phyloP scores from a whole-genome alignment of 2,329 filamentous ascomycete genomes.

The Ascochyta pisi region DNA sequence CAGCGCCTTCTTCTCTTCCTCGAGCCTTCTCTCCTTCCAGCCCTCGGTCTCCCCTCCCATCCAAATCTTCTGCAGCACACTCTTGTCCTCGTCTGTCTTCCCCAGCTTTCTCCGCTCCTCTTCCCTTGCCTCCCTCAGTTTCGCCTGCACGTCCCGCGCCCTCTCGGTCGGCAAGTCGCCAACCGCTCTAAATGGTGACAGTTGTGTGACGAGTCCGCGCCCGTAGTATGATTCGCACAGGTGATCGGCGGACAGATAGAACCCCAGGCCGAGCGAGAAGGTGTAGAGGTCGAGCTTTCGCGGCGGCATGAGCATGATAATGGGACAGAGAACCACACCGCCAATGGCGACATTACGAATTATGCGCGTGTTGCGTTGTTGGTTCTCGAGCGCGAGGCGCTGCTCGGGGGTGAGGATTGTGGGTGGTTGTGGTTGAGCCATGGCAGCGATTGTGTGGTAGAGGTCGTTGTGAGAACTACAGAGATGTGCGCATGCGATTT shows the following conservation, averaged over 20 bases:
- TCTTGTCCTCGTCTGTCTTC: slow-evolving; percentile 37
- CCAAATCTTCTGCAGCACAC: slow-evolving; percentile 45
- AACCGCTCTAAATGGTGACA: slow-evolving; percentile 24
- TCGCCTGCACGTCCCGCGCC: slow-evolving; percentile 41
- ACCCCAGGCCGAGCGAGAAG: slow-evolving; percentile 58
- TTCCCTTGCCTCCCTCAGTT: slow-evolving; percentile 50
- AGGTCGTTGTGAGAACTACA: not conserved
- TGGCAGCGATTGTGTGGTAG: slow-evolving; percentile 10
- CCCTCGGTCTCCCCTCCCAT: slow-evolving; percentile 52
- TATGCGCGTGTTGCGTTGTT: slow-evolving; percentile 37
- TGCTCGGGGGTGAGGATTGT: slow-evolving; percentile 43
- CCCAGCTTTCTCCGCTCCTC: slow-evolving; percentile 43
- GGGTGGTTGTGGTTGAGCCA: slow-evolving; percentile 33
- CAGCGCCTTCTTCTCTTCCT: slow-evolving; percentile 53
- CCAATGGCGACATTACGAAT: slow-evolving; percentile 57
- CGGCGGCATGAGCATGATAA: slow-evolving; percentile 63
- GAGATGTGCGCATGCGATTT: slow-evolving; percentile 10
- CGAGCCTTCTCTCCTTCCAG: slow-evolving; percentile 54
- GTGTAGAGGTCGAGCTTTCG: slow-evolving; percentile 69
- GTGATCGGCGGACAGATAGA: slow-evolving; percentile 59
- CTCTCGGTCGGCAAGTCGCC: slow-evolving; percentile 46
- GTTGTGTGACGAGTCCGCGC: slow-evolving; percentile 45
- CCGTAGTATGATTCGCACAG: slow-evolving; percentile 53
- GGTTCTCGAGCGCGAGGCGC: slow-evolving; percentile 43
- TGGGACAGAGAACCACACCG: slow-evolving; percentile 60